A percentile compares a stretch with the other conserved stretches of the same genome.
These are phyloP conservation scores for Anaeramoeba ignava DNA, from an alignment of 78 protist genomes.

Conservation along the genomic window DNA sequence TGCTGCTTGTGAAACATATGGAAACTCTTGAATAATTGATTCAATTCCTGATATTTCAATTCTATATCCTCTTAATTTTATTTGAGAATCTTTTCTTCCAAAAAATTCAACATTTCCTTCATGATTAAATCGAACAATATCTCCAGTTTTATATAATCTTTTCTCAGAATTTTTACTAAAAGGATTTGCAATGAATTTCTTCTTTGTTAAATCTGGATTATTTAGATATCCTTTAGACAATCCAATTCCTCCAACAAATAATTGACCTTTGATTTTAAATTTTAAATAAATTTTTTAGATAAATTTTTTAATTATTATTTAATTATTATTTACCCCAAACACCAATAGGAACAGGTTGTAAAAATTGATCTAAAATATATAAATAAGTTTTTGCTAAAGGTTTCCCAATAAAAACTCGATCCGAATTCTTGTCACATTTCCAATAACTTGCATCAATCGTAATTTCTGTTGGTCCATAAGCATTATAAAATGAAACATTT, in stretches of 20 bases:
- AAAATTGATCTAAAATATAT: not conserved
- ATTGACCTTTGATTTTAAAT: not conserved
- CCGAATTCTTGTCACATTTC: too few relatives aligned
- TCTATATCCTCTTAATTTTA: slow-evolving; percentile 29
- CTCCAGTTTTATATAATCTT: slow-evolving; percentile 33
- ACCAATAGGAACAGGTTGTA: not conserved
- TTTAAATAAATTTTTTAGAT: too few relatives aligned
- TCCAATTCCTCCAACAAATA: slow-evolving; percentile 5
- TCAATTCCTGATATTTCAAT: slow-evolving; percentile 31
- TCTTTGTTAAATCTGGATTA: not conserved
- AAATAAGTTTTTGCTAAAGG: too few relatives aligned
- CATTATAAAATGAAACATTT: not conserved
- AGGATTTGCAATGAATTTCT: slow-evolving; percentile 4
- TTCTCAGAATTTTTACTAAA: not conserved
- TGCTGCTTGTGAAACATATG: not conserved
- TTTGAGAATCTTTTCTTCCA: slow-evolving; percentile 31
- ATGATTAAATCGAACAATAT: slow-evolving; percentile 17
- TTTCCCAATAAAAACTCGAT: too few relatives aligned
- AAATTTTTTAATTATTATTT: too few relatives aligned
- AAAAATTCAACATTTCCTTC: slow-evolving; percentile 16
- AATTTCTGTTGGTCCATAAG: not conserved
- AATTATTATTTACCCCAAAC: too few relatives aligned
- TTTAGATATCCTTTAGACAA: not conserved
- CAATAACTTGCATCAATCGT: not conserved
- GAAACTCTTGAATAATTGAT: not conserved